Percentiles rank a stretch among this genome's conserved stretches.
Evolutionary conservation across 257 asterid species (phyloP).

Genomic region (Handroanthus guayacan): DNA sequence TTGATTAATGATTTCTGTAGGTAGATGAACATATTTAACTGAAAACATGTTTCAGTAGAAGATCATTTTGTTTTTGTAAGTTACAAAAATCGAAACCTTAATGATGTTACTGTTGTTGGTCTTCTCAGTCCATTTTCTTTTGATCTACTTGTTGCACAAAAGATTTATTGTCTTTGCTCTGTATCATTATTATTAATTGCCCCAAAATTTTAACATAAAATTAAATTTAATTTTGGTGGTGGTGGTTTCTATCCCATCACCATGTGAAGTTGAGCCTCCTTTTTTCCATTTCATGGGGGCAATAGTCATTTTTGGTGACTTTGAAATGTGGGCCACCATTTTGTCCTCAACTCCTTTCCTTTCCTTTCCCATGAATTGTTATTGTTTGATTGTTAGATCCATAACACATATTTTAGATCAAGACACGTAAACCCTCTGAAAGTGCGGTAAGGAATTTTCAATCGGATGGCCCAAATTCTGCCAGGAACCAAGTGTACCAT

Average conservation of each 20-base stretch:
- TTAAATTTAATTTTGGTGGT: constrained; percentile 2
- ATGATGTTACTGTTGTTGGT: too few species aligned
- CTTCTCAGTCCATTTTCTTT: background rate
- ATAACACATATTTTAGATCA: constrained; percentile 28
- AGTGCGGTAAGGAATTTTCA: constrained; percentile 33
- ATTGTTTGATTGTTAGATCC: constrained; percentile 35
- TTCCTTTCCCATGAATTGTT: constrained; percentile 28
- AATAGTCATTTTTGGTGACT: constrained; percentile 29
- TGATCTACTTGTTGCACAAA: background rate
- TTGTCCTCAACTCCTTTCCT: constrained; percentile 34
- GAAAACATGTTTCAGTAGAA: too few species aligned
- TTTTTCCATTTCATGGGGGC: background rate
- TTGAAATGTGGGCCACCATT: constrained; percentile 47
- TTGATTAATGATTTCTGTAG: background rate
- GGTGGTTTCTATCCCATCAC: background rate
- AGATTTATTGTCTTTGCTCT: background rate
- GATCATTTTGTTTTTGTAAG: too few species aligned
- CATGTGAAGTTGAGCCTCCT: constrained; percentile 26
- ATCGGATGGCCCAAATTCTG: constrained; percentile 54
- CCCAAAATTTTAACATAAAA: background rate
- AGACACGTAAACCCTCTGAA: constrained; percentile 55
- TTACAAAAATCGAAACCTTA: too few species aligned
- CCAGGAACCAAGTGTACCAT: constrained; percentile 26
- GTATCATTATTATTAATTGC: background rate
- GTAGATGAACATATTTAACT: too few species aligned